Evolutionary conservation across 257 asterid genomes (phyloP), one percentile per base, ranked within the genome.

Genomic region (Solanum chaucha): DNA sequence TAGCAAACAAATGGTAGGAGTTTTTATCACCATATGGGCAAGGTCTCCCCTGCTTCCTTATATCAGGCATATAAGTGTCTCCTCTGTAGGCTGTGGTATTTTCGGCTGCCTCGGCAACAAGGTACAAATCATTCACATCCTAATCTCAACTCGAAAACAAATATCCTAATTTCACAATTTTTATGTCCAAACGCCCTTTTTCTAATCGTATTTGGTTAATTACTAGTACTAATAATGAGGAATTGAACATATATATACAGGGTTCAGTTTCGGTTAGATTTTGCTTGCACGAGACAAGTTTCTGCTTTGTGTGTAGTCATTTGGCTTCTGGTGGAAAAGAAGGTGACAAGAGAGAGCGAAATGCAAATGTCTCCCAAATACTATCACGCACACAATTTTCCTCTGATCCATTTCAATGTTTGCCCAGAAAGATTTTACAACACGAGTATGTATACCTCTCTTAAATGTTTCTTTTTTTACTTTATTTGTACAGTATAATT

Each of bases 231-330:
- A 15, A 44, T 46, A 8, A 1, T 80, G 65, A 80, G 40, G 2
- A 80, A 26, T 44, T 46, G 40, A 80, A 15, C 14, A 80, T 26
- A 19, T 19, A 30, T 35, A 59, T 70, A 84, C 93, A 93, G 96
- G 95, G 95, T 83, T 91, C 96, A 82, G 94, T 92, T 89, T 93
- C 94, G 83, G 88, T 90, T 87, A 91, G 96, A 88, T 92, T 93
- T 86, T 86, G 89, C 88, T 67, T 92, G 89, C 90, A 92, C n/a
- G 90, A 87, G 85, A 93, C 95, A 87, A 92, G 93, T 90, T 91
- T 93, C 81, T 92, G 96, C 74, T 93, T 93, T 68, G 95, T 92
- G 84, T 91, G 96, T 74, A 77, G 93, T 83, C 96, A 93, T 90
- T 90, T 93, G 75, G 95, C 96, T 55, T 89, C 91, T 46, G 91